phyloP scores from a whole-genome alignment of 2,329 filamentous ascomycete genomes.

The Fusarium lateritium region DNA sequence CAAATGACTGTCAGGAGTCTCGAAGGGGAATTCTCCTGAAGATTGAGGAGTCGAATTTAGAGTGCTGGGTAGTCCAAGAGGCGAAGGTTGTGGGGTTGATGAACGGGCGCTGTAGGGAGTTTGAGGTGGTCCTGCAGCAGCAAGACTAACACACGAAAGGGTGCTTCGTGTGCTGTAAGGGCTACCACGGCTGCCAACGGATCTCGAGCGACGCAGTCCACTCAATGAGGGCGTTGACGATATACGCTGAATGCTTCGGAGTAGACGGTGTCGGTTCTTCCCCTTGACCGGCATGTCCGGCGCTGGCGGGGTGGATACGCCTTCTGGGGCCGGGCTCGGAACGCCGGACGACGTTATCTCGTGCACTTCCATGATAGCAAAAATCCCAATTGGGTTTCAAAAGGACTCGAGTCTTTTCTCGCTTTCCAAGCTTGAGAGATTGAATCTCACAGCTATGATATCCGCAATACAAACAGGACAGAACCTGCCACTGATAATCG shows the following conservation, averaged over 20 bases:
- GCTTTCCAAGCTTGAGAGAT: neutral
- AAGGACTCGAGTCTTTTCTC: neutral
- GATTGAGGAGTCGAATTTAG: constrained; percentile 59
- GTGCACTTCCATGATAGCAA: constrained; percentile 45
- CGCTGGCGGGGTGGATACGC: constrained; percentile 46
- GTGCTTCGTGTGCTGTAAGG: constrained; percentile 72
- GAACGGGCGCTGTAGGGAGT: constrained; percentile 49
- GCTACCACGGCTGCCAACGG: constrained; percentile 78
- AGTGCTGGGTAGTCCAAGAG: constrained; percentile 55
- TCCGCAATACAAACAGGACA: constrained; percentile 6
- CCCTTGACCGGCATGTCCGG: constrained; percentile 63
- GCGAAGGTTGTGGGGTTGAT: constrained; percentile 57
- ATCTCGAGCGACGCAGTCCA: constrained; percentile 73
- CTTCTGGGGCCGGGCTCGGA: constrained; percentile 47
- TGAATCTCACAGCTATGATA: neutral
- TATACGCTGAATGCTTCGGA: constrained; percentile 84
- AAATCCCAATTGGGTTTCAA: constrained; percentile 2
- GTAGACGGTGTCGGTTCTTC: constrained; percentile 77
- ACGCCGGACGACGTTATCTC: constrained; percentile 44
- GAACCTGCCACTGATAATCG: constrained; percentile 6
- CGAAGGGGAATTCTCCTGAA: constrained; percentile 58
- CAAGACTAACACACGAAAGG: constrained; percentile 69
- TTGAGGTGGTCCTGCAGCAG: constrained; percentile 54
- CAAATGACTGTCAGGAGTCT: constrained; percentile 63
- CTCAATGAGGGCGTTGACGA: constrained; percentile 83